Evolutionary conservation across 768 basidiomycete species (phyloP).

Genomic region (Floccularia luteovirens): DNA sequence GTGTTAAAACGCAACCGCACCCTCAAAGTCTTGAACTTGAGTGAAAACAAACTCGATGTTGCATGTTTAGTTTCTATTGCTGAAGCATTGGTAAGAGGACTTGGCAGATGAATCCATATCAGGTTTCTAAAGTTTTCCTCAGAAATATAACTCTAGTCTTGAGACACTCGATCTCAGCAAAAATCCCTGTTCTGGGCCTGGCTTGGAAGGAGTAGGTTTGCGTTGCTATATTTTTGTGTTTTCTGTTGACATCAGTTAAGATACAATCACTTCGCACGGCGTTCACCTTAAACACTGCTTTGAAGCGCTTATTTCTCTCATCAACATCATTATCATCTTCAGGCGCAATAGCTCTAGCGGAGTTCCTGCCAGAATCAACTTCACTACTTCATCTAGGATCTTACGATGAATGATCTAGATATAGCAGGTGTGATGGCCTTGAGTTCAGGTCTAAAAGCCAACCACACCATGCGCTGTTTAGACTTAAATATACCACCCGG

Average conservation of each 20-base stretch:
- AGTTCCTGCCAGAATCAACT: constrained; percentile 88
- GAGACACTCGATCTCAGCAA: constrained; percentile 92
- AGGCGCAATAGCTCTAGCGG: constrained; percentile 91
- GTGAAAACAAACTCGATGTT: constrained; percentile 91
- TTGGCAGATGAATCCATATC: background rate
- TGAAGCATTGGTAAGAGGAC: constrained; percentile 79
- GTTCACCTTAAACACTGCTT: constrained; percentile 84
- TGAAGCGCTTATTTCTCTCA: constrained; percentile 90
- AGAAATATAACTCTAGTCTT: constrained; percentile 93
- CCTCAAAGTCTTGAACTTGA: constrained; percentile 87
- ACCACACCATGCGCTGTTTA: constrained; percentile 83
- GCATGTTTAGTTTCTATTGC: constrained; percentile 73
- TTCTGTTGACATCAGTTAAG: constrained; percentile 22
- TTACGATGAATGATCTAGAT: constrained; percentile 78
- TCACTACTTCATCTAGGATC: constrained; percentile 87
- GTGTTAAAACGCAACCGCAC: constrained; percentile 95
- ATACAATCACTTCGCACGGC: constrained; percentile 86
- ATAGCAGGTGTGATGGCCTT: constrained; percentile 93
- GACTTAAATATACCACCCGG: constrained; percentile 89
- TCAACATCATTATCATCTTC: constrained; percentile 72
- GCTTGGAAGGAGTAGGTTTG: constrained; percentile 76
- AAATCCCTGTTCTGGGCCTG: constrained; percentile 90
- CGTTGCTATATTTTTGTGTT: background rate
- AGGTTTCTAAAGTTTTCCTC: background rate
- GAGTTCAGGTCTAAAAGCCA: constrained; percentile 75